Conservation (phyloP, 2,329 filamentous ascomycete genomes). For the Claviceps citrina region DNA sequence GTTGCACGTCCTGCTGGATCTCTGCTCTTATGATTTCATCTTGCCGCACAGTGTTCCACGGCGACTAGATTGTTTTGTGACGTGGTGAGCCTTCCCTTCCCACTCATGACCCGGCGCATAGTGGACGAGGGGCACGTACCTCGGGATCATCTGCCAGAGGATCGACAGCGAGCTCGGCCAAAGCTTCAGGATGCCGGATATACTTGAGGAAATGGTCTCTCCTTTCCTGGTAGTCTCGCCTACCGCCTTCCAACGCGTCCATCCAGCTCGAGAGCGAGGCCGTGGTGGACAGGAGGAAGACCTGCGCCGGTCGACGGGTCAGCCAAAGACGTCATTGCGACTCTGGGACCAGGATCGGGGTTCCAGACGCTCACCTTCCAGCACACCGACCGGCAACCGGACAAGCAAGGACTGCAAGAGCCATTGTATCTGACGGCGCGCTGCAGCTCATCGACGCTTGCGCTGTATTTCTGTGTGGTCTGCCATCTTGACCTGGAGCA, state of each 20-base stretch:
- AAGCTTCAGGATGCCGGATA: constrained; percentile 69
- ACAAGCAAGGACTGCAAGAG: constrained; percentile 45
- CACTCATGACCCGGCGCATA: neutral
- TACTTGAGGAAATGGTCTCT: constrained; percentile 64
- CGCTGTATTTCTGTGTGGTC: constrained; percentile 41
- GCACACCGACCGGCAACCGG: constrained; percentile 69
- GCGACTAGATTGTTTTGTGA: constrained; percentile 42
- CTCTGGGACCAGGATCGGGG: neutral
- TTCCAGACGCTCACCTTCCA: constrained; percentile 54
- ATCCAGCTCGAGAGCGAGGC: constrained; percentile 53
- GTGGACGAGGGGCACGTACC: constrained; percentile 22
- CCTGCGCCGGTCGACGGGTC: constrained; percentile 28
- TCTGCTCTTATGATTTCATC: constrained; percentile 76
- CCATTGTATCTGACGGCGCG: constrained; percentile 47
- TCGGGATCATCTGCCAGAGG: constrained; percentile 68
- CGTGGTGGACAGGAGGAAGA: constrained; percentile 64
- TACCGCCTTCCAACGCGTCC: constrained; percentile 48
- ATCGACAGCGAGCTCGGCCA: constrained; percentile 56
- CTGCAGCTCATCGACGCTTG: constrained; percentile 45
- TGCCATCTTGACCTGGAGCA: constrained; percentile 49
- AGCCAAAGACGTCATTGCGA: constrained; percentile 4
- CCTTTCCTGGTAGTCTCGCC: constrained; percentile 58
- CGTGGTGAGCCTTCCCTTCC: neutral
- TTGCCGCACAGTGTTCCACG: constrained; percentile 73
- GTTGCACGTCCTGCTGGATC: constrained; percentile 85